phyloP scores from a whole-genome alignment of 257 asterid genomes.

The Ehretia macrophylla region DNA sequence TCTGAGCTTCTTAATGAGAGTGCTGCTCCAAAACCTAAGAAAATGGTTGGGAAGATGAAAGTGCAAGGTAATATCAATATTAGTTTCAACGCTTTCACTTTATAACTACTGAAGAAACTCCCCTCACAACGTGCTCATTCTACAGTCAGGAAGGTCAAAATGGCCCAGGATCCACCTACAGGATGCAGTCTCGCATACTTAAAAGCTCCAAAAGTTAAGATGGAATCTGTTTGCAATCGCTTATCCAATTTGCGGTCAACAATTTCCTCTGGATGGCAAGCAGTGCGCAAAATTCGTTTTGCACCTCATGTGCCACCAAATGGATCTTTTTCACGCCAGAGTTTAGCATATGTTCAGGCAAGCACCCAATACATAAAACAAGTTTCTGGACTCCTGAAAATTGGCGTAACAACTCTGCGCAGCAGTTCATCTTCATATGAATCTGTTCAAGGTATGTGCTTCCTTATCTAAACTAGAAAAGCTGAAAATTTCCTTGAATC shows the following conservation, averaged over 20 bases:
- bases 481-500: not conserved
- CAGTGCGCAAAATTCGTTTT: conserved; percentile 35
- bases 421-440: conserved; percentile 47
- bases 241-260: conserved; percentile 25
- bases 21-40: conserved; percentile 39
- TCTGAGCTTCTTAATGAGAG: conserved; percentile 38
- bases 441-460: conserved; percentile 29
- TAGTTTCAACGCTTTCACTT: not conserved
- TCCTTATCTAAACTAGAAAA: not conserved
- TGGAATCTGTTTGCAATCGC: conserved; percentile 29
- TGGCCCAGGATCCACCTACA: conserved; percentile 38
- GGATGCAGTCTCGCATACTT: conserved; percentile 39
- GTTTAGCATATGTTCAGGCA: conserved; percentile 44
- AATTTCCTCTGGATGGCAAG: conserved; percentile 39
- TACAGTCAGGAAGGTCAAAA: conserved; percentile 48
- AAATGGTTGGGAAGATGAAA: conserved; percentile 53
- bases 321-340: conserved; percentile 47
- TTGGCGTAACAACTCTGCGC: conserved; percentile 46
- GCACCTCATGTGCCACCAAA: conserved; percentile 34
- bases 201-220: conserved; percentile 37
- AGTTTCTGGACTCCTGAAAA: conserved; percentile 51
- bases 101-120: not conserved
- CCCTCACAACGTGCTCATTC: conserved; percentile 7
- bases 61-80: conserved; percentile 35
- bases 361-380: conserved; percentile 44